These are phyloP conservation scores for Vinca major DNA, from an alignment of 305 asterid genomes.

Conservation along the genomic window DNA sequence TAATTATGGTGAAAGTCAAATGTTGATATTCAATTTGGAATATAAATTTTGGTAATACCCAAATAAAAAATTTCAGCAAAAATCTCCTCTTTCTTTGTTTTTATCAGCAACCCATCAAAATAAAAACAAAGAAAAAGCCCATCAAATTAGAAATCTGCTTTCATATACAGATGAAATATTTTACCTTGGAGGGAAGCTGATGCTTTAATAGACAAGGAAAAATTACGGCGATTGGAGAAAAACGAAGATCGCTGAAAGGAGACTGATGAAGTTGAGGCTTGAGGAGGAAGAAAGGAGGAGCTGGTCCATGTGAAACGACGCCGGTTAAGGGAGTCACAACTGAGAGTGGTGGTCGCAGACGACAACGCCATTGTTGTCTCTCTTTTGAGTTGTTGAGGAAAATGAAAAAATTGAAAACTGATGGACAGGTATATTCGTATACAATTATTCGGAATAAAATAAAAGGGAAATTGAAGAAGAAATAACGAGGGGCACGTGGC, in stretches of 20 bases:
- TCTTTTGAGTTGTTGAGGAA: not conserved
- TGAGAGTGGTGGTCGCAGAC: not conserved
- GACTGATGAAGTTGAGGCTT: conserved; percentile 11
- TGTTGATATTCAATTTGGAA: no score
- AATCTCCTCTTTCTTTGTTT: not conserved
- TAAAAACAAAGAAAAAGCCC: not conserved
- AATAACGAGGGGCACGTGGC: no score
- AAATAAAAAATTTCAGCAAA: not conserved
- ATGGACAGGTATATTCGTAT: not conserved
- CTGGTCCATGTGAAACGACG: not conserved
- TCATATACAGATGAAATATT: no score
- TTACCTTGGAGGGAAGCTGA: no score
- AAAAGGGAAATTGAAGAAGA: no score
- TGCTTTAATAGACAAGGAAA: conserved; percentile 14
- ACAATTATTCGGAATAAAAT: no score
- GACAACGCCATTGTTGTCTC: conserved; percentile 2
- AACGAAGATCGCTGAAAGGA: conserved; percentile 10
- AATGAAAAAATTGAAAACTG: no score
- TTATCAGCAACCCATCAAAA: not conserved
- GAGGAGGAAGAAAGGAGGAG: conserved; percentile 4
- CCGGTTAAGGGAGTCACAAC: not conserved
- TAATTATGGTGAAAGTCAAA: no score
- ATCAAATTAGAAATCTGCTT: not conserved
- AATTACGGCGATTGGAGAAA: not conserved
- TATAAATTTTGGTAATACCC: not conserved